phyloP scores from a whole-genome alignment of 2,329 filamentous ascomycete species.

The Talaromyces sp. region DNA sequence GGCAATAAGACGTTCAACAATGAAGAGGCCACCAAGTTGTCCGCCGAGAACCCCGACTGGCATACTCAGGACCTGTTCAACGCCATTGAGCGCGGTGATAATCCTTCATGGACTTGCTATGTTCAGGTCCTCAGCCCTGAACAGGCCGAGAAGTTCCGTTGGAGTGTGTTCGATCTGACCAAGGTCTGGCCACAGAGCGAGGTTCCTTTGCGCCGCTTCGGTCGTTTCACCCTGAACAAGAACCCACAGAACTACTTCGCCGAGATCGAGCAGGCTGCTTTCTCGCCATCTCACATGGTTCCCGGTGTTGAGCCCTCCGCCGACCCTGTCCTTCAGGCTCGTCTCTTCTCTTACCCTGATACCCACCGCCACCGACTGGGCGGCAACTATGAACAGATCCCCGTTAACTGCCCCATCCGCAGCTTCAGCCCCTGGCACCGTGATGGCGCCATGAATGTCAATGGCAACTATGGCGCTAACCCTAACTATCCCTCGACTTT shows the following conservation, averaged over 20 bases:
- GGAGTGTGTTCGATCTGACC: constrained; percentile 70
- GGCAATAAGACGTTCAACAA: constrained; percentile 63
- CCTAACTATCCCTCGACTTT: constrained; percentile 56
- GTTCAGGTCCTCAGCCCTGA: constrained; percentile 66
- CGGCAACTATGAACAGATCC: constrained; percentile 66
- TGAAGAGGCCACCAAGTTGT: constrained; percentile 58
- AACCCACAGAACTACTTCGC: constrained; percentile 70
- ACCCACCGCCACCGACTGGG: constrained; percentile 67
- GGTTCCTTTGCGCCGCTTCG: constrained; percentile 64
- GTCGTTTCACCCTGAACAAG: constrained; percentile 65
- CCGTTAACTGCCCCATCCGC: constrained; percentile 60
- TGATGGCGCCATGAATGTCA: constrained; percentile 70
- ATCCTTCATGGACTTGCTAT: constrained; percentile 65
- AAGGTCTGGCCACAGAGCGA: constrained; percentile 69
- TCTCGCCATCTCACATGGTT: constrained; percentile 68
- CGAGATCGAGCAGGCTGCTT: constrained; percentile 72
- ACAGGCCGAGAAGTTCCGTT: constrained; percentile 62
- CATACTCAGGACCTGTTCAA: constrained; percentile 67
- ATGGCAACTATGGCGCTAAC: constrained; percentile 64
- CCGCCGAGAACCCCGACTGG: constrained; percentile 63
- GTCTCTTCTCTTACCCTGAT: constrained; percentile 72
- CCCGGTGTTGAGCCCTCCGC: constrained; percentile 70
- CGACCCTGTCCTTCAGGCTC: constrained; percentile 70
- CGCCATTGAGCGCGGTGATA: constrained; percentile 63
- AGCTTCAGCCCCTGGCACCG: constrained; percentile 68